Evolutionary conservation across 176 grass and related monocot genomes (phyloP).

Genomic region (Coix lacrymajobi): DNA sequence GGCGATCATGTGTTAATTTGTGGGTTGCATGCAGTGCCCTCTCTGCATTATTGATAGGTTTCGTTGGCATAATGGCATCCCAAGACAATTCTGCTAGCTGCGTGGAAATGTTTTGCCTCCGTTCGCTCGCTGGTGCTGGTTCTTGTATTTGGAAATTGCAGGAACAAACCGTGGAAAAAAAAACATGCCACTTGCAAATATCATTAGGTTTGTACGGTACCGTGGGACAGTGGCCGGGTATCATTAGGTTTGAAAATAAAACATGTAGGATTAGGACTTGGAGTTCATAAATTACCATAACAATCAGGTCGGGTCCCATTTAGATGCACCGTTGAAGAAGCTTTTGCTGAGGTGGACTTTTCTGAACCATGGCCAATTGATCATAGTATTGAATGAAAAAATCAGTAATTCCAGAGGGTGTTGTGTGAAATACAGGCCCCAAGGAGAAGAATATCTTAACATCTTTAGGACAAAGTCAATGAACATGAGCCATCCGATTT

Average conservation of each 20-base stretch:
- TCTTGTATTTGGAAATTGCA: background rate
- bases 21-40: too few species aligned
- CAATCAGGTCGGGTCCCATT: background rate
- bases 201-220: background rate
- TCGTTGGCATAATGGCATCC: background rate
- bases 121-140: background rate
- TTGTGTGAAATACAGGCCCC: background rate
- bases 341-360: constrained; percentile 23
- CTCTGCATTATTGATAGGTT: background rate
- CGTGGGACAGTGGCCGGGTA: background rate
- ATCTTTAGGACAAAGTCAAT: constrained; percentile 38
- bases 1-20: too few species aligned
- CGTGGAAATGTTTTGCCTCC: background rate
- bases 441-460: constrained; percentile 28
- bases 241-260: background rate
- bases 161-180: background rate
- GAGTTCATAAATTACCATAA: background rate
- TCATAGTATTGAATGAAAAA: background rate
- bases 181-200: background rate
- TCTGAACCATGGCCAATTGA: background rate
- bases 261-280: background rate
- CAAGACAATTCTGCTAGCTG: background rate
- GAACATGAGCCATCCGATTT: constrained; percentile 21
- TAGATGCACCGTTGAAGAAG: background rate
- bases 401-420: background rate